Evolutionary conservation across 2,329 filamentous ascomycete genomes (phyloP), one percentile per base, ranked within the genome.

Genomic region (Fonsecaea pedrosoi): DNA sequence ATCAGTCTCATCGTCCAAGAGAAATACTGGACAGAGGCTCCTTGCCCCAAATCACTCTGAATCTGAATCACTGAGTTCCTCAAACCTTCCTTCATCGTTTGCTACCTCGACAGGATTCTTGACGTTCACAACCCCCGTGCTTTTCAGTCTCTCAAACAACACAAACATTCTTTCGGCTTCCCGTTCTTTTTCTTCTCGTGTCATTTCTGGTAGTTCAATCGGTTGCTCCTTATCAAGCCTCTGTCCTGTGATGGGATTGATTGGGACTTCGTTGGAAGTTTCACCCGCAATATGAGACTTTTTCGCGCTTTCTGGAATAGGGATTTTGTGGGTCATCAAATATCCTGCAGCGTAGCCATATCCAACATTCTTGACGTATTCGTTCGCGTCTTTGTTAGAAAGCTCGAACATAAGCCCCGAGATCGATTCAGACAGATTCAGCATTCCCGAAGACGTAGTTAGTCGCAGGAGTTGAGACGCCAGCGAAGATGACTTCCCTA

Each of bases 341-440:
- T 95, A 97, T 0, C 95, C 95, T 0, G 93, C 92, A 0, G 95
- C 95, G 75, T 92, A 97, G 0, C 95, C 95, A 75, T 97, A 99
- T 0, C 95, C 95, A 12, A 99, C 92, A 72, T 97, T 97, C 60
- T 91, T 85, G 0, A 98, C 91, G 74, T 97, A 95, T 35, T 84
- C 90, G 15, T 85, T 86, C 0, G 94, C 87, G 73, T 97, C 89
- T 73, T 89, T 91, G 70, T 90, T 90, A 0, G 93, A 97, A 34
- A 98, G 84, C 70, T 96, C 91, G 76, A 96, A 99, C 68, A 97
- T 86, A 30, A 99, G 83, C 35, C 89, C 85, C 0, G 91, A 91
- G 60, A 96, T 90, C 18, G 87, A 86, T 55, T 91, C 88, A 18
- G 92, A 87, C 2, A 97, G 81, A 45, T 89, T 88, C 0, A 92